Base-by-base conservation (phyloP, 83 land plant genomes). In the Picea engelmannii region DNA sequence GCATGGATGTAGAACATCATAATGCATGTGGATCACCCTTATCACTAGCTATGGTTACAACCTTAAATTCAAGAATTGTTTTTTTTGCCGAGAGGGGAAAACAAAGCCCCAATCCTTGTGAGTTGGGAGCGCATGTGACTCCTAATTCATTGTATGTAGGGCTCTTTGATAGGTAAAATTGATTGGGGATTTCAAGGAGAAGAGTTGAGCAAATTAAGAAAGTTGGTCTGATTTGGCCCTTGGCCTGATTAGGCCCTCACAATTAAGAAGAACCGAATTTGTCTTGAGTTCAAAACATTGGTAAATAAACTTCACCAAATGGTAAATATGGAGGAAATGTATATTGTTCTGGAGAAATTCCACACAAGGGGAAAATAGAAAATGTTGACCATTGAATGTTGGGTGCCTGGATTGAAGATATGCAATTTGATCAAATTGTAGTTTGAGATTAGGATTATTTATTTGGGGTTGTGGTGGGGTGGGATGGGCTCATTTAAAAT, bases 91-190 rank as follows among this genome's bases (percentile, higher is more conserved):
- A 86, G 27, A 79, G 87, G 58, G 90, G 91, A 65, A 89, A 82
- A 76, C 68, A 88, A 38, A 87, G 89, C 81, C 92, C 84, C 13
- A 88, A 89, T 83, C 85, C 86, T 35, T 80, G 81, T 47, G 81
- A 83, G n/a, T 83, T 81, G n/a, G 79, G 81, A 24, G 38, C 82
- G 5, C 76, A 62, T 59, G 11, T 63, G 5, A 55, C 68, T 52
- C 61, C 69, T 5, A 75, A 61, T 20, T 21, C 87, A 47, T 87
- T 83, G 85, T 86, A 88, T 7, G 89, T 95, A 92, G 94, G 90
- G 89, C 2, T 90, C 95, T 20, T 91, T 93, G 2, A 81, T 78
- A 80, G 93, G 93, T 38, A 87, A 89, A 59, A 42, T 78, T 23
- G 96, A 95, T 62, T 95, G 92, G 94, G 86, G 92, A 0, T 76